These are phyloP conservation scores for Rhizopus delemar DNA, from an alignment of 371 early-diverging fungal genomes.

Conservation along the genomic window DNA sequence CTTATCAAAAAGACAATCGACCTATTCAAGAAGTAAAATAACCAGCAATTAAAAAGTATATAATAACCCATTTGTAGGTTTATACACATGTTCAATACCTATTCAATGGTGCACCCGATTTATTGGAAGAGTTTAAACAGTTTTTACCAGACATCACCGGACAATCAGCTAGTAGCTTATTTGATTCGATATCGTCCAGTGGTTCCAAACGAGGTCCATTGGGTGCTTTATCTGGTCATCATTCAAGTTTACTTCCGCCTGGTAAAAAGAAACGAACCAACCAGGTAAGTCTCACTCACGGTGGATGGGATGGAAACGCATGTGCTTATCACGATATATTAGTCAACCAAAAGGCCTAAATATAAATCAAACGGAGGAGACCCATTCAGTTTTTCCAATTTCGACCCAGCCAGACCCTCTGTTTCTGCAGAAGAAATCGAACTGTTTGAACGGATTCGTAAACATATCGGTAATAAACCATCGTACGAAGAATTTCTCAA, in stretches of 20 bases:
- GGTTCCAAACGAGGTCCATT: constrained; percentile 11
- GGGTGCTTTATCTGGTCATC: constrained; percentile 4
- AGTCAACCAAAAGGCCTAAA: background rate
- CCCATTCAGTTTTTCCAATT: constrained; percentile 22
- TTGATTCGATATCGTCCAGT: constrained; percentile 19
- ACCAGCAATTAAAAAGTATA: background rate
- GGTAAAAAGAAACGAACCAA: constrained; percentile 31
- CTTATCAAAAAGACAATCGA: constrained; percentile 87
- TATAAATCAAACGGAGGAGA: background rate
- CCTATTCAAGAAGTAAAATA: constrained; percentile 80
- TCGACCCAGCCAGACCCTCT: constrained; percentile 35
- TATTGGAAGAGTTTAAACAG: constrained; percentile 94
- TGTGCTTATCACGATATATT: background rate
- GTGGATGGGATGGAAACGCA: too few relatives aligned
- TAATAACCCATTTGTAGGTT: constrained; percentile 52
- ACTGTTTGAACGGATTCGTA: constrained; percentile 90
- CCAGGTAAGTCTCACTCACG: constrained; percentile 10
- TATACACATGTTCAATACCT: constrained; percentile 86
- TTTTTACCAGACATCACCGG: constrained; percentile 83
- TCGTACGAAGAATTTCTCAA: constrained; percentile 98
- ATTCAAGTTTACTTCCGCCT: constrained; percentile 14
- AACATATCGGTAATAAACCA: constrained; percentile 78
- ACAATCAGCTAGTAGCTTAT: constrained; percentile 26
- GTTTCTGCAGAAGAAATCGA: constrained; percentile 79
- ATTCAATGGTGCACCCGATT: constrained; percentile 83